phyloP scores from a whole-genome alignment of 176 grass and related monocot genomes.

The Ensete glaucum region DNA sequence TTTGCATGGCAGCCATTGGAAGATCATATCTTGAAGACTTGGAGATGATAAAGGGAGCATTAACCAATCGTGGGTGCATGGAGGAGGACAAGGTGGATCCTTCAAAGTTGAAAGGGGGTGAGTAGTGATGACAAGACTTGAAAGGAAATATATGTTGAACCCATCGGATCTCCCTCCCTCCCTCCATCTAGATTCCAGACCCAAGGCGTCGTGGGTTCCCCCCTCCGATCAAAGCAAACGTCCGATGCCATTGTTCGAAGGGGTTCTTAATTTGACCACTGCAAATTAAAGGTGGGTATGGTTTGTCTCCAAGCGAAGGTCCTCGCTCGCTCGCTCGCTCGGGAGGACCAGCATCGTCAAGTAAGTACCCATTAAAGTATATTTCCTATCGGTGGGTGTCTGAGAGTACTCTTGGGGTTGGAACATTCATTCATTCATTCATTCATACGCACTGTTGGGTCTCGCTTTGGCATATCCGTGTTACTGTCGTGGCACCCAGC shows the following conservation, averaged over 20 bases:
- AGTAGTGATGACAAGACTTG: conserved; percentile 7
- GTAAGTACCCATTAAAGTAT: conserved; percentile 4
- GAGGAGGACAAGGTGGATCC: conserved; percentile 8
- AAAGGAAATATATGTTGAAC: not conserved
- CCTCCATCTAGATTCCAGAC: no score
- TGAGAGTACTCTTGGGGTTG: not conserved
- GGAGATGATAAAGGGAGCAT: not conserved
- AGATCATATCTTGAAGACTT: not conserved
- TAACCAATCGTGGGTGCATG: not conserved
- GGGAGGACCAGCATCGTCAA: not conserved
- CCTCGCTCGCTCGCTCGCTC: no score
- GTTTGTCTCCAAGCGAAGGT: not conserved
- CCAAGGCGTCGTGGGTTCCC: no score
- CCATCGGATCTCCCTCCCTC: not conserved
- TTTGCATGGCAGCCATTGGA: not conserved
- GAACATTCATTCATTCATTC: no score
- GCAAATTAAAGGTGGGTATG: not conserved
- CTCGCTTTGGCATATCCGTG: not conserved
- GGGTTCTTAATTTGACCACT: not conserved
- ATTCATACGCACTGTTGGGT: not conserved
- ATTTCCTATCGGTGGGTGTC: not conserved
- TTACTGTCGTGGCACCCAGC: not conserved
- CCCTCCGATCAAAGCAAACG: not conserved
- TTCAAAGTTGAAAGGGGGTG: not conserved
- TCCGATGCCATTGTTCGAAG: not conserved